A percentile compares a stretch with the other conserved stretches of the same genome.
Evolutionary conservation across 257 asterid species (phyloP).

Genomic region (Solanum dulcamara): DNA sequence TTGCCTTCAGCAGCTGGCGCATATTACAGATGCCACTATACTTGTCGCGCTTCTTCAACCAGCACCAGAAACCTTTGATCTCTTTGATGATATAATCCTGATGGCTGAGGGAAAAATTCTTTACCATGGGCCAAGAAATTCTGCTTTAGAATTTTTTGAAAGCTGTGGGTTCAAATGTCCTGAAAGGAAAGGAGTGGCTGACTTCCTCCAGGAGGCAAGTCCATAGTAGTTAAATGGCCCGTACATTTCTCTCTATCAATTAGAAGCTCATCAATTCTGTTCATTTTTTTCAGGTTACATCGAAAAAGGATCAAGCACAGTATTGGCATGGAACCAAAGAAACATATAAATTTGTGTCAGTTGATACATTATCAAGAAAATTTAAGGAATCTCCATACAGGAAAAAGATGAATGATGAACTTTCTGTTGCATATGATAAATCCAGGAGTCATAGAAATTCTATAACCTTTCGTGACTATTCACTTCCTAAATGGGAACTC

Average conservation of each 20-base stretch:
- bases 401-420: constrained; percentile 17
- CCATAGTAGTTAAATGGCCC: not conserved
- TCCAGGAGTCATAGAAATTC: constrained; percentile 30
- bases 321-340: constrained; percentile 28
- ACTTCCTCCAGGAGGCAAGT: constrained; percentile 47
- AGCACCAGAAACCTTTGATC: constrained; percentile 46
- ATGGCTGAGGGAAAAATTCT: constrained; percentile 39
- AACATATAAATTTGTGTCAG: constrained; percentile 26
- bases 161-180: constrained; percentile 42
- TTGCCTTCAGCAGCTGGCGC: constrained; percentile 40
- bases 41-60: constrained; percentile 55
- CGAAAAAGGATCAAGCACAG: constrained; percentile 41
- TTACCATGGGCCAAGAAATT: constrained; percentile 31
- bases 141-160: constrained; percentile 21
- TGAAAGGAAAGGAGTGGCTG: constrained; percentile 43
- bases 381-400: constrained; percentile 24
- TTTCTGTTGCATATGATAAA: constrained; percentile 25
- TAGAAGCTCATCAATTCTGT: not conserved
- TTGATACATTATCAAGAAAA: constrained; percentile 25
- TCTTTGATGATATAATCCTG: constrained; percentile 37
- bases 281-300: constrained; percentile 25
- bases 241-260: not conserved
- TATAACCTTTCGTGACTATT: constrained; percentile 23
- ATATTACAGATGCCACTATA: constrained; percentile 36
- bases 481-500: constrained; percentile 36